Conservation (phyloP, 495 filamentous ascomycete genomes). For the Penicillium paxilli region DNA sequence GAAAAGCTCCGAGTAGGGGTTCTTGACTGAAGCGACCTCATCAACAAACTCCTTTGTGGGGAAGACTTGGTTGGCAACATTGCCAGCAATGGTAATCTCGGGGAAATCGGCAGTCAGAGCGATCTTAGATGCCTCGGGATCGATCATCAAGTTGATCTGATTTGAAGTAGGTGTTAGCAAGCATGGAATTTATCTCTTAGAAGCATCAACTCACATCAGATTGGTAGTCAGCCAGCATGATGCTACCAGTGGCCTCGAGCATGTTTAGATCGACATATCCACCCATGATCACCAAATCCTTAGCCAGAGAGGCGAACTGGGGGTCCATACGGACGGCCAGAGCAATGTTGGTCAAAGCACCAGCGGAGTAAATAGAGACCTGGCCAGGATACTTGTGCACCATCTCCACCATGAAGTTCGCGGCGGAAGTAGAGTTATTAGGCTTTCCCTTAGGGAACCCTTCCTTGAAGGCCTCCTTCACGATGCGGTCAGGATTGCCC, state of each 20-base stretch:
- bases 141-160: constrained; percentile 42
- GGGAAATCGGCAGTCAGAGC: constrained; percentile 41
- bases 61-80: constrained; percentile 40
- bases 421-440: constrained; percentile 30
- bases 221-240: constrained; percentile 30
- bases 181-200: no score
- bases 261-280: constrained; percentile 43
- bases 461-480: constrained; percentile 33
- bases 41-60: constrained; percentile 28
- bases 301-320: constrained; percentile 37
- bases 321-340: constrained; percentile 39
- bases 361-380: constrained; percentile 33
- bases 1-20: constrained; percentile 33
- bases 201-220: constrained; percentile 25
- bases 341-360: constrained; percentile 44
- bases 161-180: not conserved
- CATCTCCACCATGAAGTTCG: constrained; percentile 40
- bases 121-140: constrained; percentile 44
- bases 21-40: constrained; percentile 21
- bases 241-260: constrained; percentile 28
- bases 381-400: constrained; percentile 38
- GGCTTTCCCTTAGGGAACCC: constrained; percentile 31
- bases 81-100: constrained; percentile 39
- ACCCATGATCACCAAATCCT: constrained; percentile 40
- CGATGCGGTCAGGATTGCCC: constrained; percentile 30